Base-by-base conservation (phyloP, 352 stramenopile species). In the Globisporangium yorkense region DNA sequence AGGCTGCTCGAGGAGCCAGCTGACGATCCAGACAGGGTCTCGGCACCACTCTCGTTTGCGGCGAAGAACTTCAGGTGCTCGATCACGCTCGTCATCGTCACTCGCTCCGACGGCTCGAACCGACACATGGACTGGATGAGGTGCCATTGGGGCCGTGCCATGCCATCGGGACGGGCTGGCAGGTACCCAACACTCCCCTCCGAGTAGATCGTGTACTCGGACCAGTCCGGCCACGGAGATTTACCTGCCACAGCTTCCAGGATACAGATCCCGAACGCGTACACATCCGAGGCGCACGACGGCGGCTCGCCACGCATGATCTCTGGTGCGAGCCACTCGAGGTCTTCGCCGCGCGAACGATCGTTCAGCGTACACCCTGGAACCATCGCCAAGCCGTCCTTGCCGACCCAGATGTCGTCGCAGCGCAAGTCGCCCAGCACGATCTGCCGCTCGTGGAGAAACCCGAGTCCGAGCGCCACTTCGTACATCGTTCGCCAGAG, bases 391-490 rank as follows among this genome's bases (percentile, higher is more conserved):
- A 60, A 24, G 9, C 69, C 53, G 16, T 72, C 49, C 5, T 21
- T 37, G 15, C 51, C 57, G 15, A 84, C 53, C 13, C 81, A 66
- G 18, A 86, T 56, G 16, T 81, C 66, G 16, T 67, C 69, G 33
- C 90, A 95, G 67, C 97, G 98, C 54, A 77, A 54, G 16, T 75
- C 49, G 2, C 66, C 60, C 5, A 81, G 71, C 37, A 80, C 49
- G 12, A 83, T 63, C 2, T 56, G 29, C 15, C 57, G 56, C 8
- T 65, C 62, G 31, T 86, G 73, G 4, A 86, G 69, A 50, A 67
- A 80, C 16, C 66, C 49, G 16, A 85, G 40, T 8, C 63, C 72
- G 5, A 73, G 61, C 0, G 63, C 63, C 15, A 68, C 57, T 39
- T 81, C 61, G 20, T 67, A 59, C 1, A 81, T 57, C 21, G 74